Evolutionary conservation across 768 basidiomycete genomes (phyloP), one percentile per base, ranked within the genome.

Genomic region (Leccinum disarticulatum): DNA sequence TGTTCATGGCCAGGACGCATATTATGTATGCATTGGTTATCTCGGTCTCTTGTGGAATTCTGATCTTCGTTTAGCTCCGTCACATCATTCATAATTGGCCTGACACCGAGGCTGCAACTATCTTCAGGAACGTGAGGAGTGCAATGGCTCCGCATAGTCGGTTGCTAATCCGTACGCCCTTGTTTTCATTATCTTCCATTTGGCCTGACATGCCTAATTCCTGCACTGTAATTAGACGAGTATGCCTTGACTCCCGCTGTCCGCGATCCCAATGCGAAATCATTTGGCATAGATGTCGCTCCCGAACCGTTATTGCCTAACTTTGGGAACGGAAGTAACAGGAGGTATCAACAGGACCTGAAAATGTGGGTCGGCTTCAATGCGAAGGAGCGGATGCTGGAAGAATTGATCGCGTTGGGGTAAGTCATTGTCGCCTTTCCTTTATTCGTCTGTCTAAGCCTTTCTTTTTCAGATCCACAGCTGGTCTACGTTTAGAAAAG

Each of bases 271-370:
- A 57, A 30, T 31, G 43, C 47, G 4, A 56, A 59, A 10, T 59
- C 56, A 8, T 60, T 53, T 30, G 60, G 57, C 43, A 41, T 61
- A 70, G 68, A 69, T 7, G 54, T 64, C 60, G 80, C 79, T 1
- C 81, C 80, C 0, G 75, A 77, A 54, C 82, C 80, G 0, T 68
- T 84, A 50, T 70, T 82, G 2, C 75, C 81, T 6, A 82, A 82
- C 65, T 82, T 77, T 55, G 81, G 80, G 28, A 71, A 76, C 6
- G 81, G 78, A 2, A 71, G 69, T 41, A 67, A 77, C 46, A 68
- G 76, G 6, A 68, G 69, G 30, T 82, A 82, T 61, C 68, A 78
- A 35, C 76, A 77, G 50, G 82, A 83, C 57, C 52, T 83, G 46
- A 76, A 74, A 53, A 81, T 83, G 81, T 77, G 81, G 76, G 52